Base-by-base conservation (phyloP, 225 moss, liverwort and hornwort genomes). In the Pseudisothecium myosuroides region DNA sequence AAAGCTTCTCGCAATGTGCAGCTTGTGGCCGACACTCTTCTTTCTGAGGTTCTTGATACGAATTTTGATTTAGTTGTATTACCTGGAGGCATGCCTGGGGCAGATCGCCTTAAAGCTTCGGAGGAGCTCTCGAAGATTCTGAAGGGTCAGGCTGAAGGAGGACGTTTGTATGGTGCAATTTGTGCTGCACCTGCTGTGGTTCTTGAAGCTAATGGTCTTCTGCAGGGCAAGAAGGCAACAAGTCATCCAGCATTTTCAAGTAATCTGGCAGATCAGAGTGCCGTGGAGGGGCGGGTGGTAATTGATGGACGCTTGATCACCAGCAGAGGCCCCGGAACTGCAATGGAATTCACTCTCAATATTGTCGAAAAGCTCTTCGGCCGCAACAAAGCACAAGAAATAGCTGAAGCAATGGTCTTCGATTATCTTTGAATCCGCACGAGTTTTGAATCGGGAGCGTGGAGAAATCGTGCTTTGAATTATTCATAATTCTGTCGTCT, bases 131-230 rank as follows among this genome's bases (percentile, higher is more conserved):
- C 77, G 27, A 95, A 92, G 54, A 90, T 97, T 59, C 56, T 98
- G 68, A 90, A 91, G 36, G 93, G 90, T 68, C 97, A 97, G 88
- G 91, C 87, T 63, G 91, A 96, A 88, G 91, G 49, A 82, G 91
- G 81, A 76, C 95, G 93, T 75, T 86, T 89, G 17, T 85, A 95
- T 63, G 97, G 96, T 91, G 98, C 97, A 67, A 98, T 98, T 63
- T 98, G 98, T 91, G 98, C 97, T 64, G 95, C 98, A 75, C 98
- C 97, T 39, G 98, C 95, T 45, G 98, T 97, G 55, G 98, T 97
- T 47, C 92, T 98, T 80, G 94, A 96, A 88, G 83, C 85, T 43
- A 85, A 93, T 67, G 96, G 94, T 18, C 89, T 97, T 59, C 87
- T 98, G 76, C 74, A 93, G 94, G 95, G 94, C 66, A 98, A 94